Conservation (phyloP, 331 rosid genomes). For the Rhamnella rubrinervis region DNA sequence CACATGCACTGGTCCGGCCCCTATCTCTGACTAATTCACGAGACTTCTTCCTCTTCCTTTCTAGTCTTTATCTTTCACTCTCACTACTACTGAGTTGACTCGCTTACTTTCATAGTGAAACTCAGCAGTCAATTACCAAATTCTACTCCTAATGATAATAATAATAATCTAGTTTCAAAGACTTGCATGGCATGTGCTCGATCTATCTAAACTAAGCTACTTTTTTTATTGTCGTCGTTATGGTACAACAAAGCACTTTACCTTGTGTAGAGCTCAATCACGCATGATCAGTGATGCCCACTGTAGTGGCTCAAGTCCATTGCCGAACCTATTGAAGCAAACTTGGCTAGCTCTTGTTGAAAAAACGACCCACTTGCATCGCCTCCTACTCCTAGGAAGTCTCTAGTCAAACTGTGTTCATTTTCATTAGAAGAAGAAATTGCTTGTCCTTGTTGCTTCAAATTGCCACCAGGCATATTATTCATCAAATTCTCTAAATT, state of each 20-base stretch:
- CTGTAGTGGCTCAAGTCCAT: conserved; percentile 46
- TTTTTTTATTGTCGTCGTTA: not conserved
- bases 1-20: conserved; percentile 20
- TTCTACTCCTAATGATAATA: not conserved
- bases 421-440: conserved; percentile 1
- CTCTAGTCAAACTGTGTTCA: conserved; percentile 66
- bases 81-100: conserved; percentile 22
- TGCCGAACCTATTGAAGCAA: conserved; percentile 50
- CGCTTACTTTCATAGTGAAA: conserved; percentile 8
- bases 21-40: conserved; percentile 9
- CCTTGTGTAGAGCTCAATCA: conserved; percentile 9
- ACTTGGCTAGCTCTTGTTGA: conserved; percentile 48
- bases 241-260: conserved; percentile 40
- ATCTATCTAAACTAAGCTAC: not conserved
- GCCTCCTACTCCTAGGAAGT: conserved; percentile 78
- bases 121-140: not conserved
- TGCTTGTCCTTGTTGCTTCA: not conserved
- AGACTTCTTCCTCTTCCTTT: conserved; percentile 2
- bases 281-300: conserved; percentile 32
- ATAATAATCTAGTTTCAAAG: not conserved
- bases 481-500: conserved; percentile 25
- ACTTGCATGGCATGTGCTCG: not conserved
- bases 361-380: conserved; percentile 39
- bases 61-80: not conserved
- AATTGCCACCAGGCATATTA: not conserved